These are phyloP conservation scores for Calonectria montana DNA, from an alignment of 2,329 filamentous ascomycete species.

Conservation along the genomic window DNA sequence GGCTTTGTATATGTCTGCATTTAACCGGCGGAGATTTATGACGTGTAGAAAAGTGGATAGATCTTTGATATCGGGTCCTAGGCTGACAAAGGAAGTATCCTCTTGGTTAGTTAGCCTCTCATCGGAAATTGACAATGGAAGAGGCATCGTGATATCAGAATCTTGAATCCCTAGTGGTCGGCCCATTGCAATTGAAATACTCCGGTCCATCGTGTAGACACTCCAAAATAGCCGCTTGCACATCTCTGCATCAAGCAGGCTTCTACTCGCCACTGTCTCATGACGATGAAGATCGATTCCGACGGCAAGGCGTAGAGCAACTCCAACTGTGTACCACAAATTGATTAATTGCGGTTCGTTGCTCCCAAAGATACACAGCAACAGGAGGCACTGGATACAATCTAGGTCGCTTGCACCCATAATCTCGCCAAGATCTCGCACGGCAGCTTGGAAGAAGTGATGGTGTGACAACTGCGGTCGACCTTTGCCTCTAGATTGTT, in stretches of 20 bases:
- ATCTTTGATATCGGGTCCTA: conserved; percentile 31
- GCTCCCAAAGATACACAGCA: conserved; percentile 37
- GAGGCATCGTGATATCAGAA: conserved; percentile 34
- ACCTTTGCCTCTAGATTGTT: conserved; percentile 28
- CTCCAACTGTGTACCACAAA: conserved; percentile 37
- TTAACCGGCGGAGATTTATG: conserved; percentile 32
- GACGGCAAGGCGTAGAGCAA: conserved; percentile 35
- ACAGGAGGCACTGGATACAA: conserved; percentile 32
- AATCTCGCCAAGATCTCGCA: conserved; percentile 27
- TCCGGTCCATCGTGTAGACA: conserved; percentile 37
- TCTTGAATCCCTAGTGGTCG: conserved; percentile 35
- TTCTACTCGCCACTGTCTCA: conserved; percentile 26
- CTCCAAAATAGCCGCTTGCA: conserved; percentile 37
- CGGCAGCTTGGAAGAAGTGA: conserved; percentile 33
- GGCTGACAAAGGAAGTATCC: conserved; percentile 28
- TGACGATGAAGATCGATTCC: conserved; percentile 37
- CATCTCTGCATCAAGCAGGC: conserved; percentile 35
- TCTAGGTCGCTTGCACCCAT: conserved; percentile 33
- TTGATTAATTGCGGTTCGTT: conserved; percentile 40
- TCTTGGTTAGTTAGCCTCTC: conserved; percentile 27
- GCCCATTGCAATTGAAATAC: conserved; percentile 35
- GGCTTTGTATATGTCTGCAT: conserved; percentile 34
- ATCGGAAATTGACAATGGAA: conserved; percentile 31
- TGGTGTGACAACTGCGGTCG: conserved; percentile 28
- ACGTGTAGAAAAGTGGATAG: conserved; percentile 38